phyloP scores from a whole-genome alignment of 108 stramenopile genomes.

The Cyclotella baltica region DNA sequence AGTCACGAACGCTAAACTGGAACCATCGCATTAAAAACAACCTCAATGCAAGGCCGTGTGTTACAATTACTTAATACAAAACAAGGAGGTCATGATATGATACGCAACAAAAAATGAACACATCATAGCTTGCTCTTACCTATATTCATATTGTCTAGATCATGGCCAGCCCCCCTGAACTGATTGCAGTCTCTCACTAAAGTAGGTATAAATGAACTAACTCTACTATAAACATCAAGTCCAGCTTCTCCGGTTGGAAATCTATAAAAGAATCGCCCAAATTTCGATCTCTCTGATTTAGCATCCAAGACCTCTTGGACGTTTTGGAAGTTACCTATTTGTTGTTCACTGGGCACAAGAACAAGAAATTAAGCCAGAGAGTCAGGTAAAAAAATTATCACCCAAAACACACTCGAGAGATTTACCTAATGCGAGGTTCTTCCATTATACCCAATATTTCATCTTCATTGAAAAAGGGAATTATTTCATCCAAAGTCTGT shows the following conservation, averaged over 20 bases:
- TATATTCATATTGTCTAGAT: constrained; percentile 62
- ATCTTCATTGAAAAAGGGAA: constrained; percentile 43
- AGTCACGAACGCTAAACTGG: constrained; percentile 84
- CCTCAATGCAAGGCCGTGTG: constrained; percentile 86
- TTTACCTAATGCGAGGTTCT: constrained; percentile 68
- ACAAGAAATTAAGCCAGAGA: not conserved
- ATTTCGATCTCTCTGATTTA: constrained; percentile 60
- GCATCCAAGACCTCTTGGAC: constrained; percentile 50
- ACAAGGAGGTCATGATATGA: not conserved
- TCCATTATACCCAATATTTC: constrained; percentile 63
- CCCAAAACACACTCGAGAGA: not conserved
- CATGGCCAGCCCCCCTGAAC: constrained; percentile 32
- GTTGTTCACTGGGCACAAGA: constrained; percentile 62
- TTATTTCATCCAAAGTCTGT: constrained; percentile 49
- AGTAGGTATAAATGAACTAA: constrained; percentile 73
- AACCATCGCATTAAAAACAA: constrained; percentile 90
- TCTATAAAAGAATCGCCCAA: constrained; percentile 67
- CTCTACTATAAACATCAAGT: constrained; percentile 65
- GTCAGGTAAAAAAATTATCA: not conserved
- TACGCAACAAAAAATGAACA: not conserved
- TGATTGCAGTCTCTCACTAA: constrained; percentile 73
- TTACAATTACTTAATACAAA: constrained; percentile 62
- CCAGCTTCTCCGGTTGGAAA: constrained; percentile 69
- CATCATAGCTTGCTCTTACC: constrained; percentile 1
- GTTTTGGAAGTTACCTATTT: constrained; percentile 87